A percentile compares a stretch with the other conserved stretches of the same genome.
Evolutionary conservation across 352 stramenopile genomes (phyloP).

Genomic region (Phytophthora kernoviae): DNA sequence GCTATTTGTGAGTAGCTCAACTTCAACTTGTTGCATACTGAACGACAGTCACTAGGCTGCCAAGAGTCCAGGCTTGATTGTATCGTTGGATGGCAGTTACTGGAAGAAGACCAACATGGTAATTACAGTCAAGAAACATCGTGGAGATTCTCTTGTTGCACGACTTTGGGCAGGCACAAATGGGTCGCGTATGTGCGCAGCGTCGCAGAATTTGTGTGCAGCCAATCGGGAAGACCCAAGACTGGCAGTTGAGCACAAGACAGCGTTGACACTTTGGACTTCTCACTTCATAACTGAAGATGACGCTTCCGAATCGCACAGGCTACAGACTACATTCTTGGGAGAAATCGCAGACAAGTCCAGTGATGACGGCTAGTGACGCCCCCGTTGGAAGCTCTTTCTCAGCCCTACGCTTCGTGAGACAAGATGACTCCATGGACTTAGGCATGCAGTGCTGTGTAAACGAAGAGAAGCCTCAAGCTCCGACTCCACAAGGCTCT

Average conservation of each 20-base stretch:
- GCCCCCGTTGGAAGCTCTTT: not conserved
- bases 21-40: not conserved
- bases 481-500: not conserved
- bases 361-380: conserved; percentile 21
- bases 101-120: not conserved
- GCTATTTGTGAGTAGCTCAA: not conserved
- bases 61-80: conserved; percentile 1
- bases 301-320: conserved; percentile 59
- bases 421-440: conserved; percentile 1
- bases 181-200: conserved; percentile 10
- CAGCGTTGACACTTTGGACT: conserved; percentile 1
- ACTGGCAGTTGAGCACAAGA: conserved; percentile 14
- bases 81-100: conserved; percentile 19
- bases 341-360: conserved; percentile 34
- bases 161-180: not conserved
- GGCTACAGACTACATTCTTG: conserved; percentile 34
- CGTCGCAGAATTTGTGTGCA: conserved; percentile 38
- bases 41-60: too few species aligned
- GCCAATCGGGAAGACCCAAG: conserved; percentile 19
- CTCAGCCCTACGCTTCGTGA: conserved; percentile 14
- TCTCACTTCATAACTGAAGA: conserved; percentile 46
- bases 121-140: conserved; percentile 22
- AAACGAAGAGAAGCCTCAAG: conserved; percentile 8
- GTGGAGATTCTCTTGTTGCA: conserved; percentile 21
- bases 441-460: not conserved